phyloP scores from a whole-genome alignment of 768 basidiomycete species.

The Xerocomellus amylosporus region DNA sequence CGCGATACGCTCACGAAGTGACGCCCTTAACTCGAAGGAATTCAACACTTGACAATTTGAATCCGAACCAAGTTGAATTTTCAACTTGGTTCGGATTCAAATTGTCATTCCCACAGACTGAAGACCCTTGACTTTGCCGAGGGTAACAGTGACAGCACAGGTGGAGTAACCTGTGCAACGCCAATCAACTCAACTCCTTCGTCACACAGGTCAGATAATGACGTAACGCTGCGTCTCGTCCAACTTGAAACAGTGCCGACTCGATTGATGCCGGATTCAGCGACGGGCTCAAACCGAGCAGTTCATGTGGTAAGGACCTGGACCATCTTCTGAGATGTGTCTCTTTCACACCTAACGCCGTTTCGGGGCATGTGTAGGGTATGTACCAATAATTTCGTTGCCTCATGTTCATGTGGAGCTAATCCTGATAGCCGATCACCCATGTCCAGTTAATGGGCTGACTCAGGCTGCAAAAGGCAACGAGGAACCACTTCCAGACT shows the following conservation, averaged over 20 bases:
- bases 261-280: neutral
- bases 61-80: too few species aligned
- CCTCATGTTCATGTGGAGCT: too few species aligned
- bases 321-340: neutral
- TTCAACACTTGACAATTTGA: too few species aligned
- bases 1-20: neutral
- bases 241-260: neutral
- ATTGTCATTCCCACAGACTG: slow-evolving; percentile 10
- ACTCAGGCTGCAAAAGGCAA: too few species aligned
- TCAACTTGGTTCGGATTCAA: neutral
- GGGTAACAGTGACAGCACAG: slow-evolving; percentile 7
- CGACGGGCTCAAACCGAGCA: neutral
- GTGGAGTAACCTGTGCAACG: slow-evolving; percentile 6
- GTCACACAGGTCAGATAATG: neutral
- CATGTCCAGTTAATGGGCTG: too few species aligned
- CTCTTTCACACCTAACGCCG: too few species aligned
- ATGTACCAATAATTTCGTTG: too few species aligned
- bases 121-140: slow-evolving; percentile 1
- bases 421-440: too few species aligned
- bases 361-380: too few species aligned
- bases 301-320: too few species aligned
- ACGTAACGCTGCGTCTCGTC: neutral
- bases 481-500: too few species aligned
- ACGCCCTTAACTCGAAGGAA: neutral
- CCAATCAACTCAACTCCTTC: neutral